Conservation (phyloP, 2,329 filamentous ascomycete species). For the Didymosphaeria variabile region DNA sequence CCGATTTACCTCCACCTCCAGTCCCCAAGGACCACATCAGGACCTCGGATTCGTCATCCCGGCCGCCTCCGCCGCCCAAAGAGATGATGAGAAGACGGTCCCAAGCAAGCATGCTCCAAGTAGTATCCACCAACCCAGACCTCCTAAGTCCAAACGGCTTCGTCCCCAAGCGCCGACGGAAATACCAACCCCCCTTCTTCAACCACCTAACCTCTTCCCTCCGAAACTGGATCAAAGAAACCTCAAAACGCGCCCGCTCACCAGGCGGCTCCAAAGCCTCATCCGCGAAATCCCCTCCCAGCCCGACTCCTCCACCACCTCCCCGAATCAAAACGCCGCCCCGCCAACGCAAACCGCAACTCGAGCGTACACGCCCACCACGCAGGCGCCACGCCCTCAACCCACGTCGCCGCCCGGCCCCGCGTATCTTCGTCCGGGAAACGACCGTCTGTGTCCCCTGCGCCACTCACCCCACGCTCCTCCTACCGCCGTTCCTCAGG, state of each 20-base stretch:
- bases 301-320: conserved; percentile 34
- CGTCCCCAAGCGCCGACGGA: conserved; percentile 63
- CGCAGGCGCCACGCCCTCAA: conserved; percentile 45
- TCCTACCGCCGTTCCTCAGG: conserved; percentile 83
- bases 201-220: conserved; percentile 73
- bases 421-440: conserved; percentile 53
- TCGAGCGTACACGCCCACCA: conserved; percentile 49
- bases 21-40: conserved; percentile 81
- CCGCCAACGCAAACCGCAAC: conserved; percentile 46
- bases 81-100: conserved; percentile 74
- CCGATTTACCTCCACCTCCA: conserved; percentile 68
- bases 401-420: conserved; percentile 52
- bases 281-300: conserved; percentile 46
- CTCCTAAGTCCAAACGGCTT: conserved; percentile 66
- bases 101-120: conserved; percentile 84
- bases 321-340: conserved; percentile 45
- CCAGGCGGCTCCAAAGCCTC: conserved; percentile 47
- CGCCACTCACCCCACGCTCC: conserved; percentile 86
- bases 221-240: conserved; percentile 77
- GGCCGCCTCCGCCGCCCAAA: conserved; percentile 85
- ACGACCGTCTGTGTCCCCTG: conserved; percentile 83
- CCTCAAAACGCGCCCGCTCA: conserved; percentile 51
- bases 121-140: conserved; percentile 76
- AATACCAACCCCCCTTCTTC: conserved; percentile 70
- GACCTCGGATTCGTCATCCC: conserved; percentile 79